phyloP scores from a whole-genome alignment of 2,329 filamentous ascomycete genomes.

The Xylariaceae sp. region DNA sequence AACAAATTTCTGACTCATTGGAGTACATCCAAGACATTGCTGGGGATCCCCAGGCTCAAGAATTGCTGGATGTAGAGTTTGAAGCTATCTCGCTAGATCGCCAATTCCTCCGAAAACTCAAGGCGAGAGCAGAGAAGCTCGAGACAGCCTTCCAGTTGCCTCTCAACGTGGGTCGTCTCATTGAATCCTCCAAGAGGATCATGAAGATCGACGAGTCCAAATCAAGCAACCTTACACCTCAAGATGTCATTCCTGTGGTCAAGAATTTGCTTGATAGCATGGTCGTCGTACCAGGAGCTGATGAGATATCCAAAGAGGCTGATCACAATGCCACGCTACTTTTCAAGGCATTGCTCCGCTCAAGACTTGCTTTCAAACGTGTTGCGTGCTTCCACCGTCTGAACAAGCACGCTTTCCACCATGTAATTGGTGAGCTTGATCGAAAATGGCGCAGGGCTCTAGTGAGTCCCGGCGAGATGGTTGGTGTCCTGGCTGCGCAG shows the following conservation, averaged over 20 bases:
- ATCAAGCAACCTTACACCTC: slow-evolving; percentile 84
- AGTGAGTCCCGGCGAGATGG: slow-evolving; percentile 95
- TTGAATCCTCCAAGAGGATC: slow-evolving; percentile 82
- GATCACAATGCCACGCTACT: slow-evolving; percentile 84
- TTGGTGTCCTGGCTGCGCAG: slow-evolving; percentile 93
- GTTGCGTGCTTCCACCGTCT: slow-evolving; percentile 81
- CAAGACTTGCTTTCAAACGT: slow-evolving; percentile 86
- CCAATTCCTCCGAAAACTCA: slow-evolving; percentile 66
- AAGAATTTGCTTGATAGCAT: slow-evolving; percentile 71
- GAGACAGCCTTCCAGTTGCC: slow-evolving; percentile 87
- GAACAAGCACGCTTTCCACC: slow-evolving; percentile 87
- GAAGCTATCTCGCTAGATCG: slow-evolving; percentile 74
- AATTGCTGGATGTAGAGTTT: slow-evolving; percentile 83
- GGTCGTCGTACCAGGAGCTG: slow-evolving; percentile 79
- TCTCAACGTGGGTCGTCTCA: slow-evolving; percentile 85
- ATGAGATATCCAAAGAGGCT: slow-evolving; percentile 78
- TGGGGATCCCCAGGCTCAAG: slow-evolving; percentile 83
- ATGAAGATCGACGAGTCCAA: slow-evolving; percentile 85
- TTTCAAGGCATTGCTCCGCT: slow-evolving; percentile 88
- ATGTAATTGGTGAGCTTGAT: slow-evolving; percentile 86
- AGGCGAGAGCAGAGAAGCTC: slow-evolving; percentile 60
- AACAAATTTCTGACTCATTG: slow-evolving; percentile 65
- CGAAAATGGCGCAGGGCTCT: slow-evolving; percentile 80
- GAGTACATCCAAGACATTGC: slow-evolving; percentile 84
- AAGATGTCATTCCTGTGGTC: slow-evolving; percentile 79